These are phyloP conservation scores for Aureobasidium melanogenum DNA, from an alignment of 2,329 filamentous ascomycete species.

Conservation along the genomic window DNA sequence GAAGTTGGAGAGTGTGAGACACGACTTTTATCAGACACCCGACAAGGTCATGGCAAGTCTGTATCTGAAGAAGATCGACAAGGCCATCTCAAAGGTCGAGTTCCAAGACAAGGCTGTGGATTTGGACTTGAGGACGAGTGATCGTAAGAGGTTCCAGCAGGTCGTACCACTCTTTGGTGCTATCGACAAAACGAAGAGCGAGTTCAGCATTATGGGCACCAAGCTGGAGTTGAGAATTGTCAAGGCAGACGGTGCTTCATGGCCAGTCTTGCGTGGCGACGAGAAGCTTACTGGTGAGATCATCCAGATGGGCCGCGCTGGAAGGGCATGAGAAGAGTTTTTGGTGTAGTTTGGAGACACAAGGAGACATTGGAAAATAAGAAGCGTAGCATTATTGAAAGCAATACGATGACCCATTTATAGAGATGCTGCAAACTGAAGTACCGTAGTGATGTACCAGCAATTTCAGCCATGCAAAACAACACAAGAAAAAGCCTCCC, in stretches of 20 bases:
- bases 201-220: conserved; percentile 75
- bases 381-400: neutral
- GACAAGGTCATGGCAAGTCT: conserved; percentile 79
- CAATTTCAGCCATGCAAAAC: neutral
- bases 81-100: conserved; percentile 61
- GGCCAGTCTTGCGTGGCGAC: conserved; percentile 76
- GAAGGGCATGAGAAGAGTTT: conserved; percentile 30
- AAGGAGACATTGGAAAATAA: neutral
- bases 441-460: neutral
- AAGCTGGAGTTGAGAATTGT: conserved; percentile 75
- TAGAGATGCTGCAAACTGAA: neutral
- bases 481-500: neutral
- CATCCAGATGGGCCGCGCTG: conserved; percentile 79
- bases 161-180: conserved; percentile 65
- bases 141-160: conserved; percentile 72
- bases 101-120: conserved; percentile 57
- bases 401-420: neutral
- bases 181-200: conserved; percentile 67
- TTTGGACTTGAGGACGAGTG: conserved; percentile 78
- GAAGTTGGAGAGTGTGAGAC: conserved; percentile 65
- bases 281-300: conserved; percentile 69
- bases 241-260: conserved; percentile 67
- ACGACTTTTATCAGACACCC: conserved; percentile 92
- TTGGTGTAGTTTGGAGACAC: neutral
- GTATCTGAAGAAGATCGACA: conserved; percentile 96